These are phyloP conservation scores for Colletotrichum lupini DNA, from an alignment of 2,329 filamentous ascomycete genomes.

Conservation along the genomic window DNA sequence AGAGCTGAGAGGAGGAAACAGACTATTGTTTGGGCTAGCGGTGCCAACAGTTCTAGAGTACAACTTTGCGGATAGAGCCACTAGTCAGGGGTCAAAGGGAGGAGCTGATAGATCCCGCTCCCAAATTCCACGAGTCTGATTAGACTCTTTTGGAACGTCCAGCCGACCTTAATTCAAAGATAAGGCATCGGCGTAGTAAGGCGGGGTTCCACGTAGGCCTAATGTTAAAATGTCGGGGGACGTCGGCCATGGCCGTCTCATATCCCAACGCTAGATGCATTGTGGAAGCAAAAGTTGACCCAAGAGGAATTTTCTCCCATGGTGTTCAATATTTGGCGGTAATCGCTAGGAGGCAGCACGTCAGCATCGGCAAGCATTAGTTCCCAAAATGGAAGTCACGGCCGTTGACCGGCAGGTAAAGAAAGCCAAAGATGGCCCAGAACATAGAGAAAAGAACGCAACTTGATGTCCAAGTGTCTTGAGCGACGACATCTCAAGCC, in stretches of 20 bases:
- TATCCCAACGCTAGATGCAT: background rate
- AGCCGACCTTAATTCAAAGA: background rate
- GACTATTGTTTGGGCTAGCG: background rate
- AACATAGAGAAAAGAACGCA: background rate
- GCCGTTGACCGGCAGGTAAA: background rate
- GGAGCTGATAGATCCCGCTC: background rate
- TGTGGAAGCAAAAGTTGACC: background rate
- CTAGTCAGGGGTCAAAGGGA: background rate
- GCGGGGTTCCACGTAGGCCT: background rate
- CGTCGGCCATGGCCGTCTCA: slow-evolving; percentile 4
- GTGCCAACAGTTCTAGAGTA: background rate
- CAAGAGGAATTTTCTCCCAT: background rate
- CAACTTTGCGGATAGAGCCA: background rate
- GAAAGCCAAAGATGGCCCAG: background rate
- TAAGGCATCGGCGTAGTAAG: background rate
- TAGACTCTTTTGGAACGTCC: background rate
- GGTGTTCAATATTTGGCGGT: background rate
- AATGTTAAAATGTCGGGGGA: background rate
- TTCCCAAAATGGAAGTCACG: background rate
- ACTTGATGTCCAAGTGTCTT: background rate
- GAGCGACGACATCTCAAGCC: background rate
- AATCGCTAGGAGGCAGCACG: background rate
- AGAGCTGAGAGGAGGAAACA: background rate
- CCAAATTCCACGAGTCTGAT: background rate
- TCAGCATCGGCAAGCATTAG: background rate